Evolutionary conservation across 805 yeast genomes (phyloP), one percentile per base, ranked within the genome.

Genomic region (Lipomyces yamadae): DNA sequence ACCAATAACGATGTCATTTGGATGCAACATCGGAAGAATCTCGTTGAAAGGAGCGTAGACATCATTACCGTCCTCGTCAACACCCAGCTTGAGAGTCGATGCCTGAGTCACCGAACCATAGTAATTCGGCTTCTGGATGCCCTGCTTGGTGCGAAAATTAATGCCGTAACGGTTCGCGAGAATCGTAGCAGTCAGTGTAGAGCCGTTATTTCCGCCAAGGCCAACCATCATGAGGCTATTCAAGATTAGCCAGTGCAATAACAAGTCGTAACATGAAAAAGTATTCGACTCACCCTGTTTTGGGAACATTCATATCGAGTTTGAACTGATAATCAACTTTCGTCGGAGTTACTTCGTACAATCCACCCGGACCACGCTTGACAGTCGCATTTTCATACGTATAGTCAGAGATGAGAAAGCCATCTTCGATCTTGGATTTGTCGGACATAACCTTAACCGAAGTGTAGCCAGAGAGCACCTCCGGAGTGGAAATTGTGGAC

Each of bases 31-130:
- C 69, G 98, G 98, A 64, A 94, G 86, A 68, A 93, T 79, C 61
- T 92, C 87, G 76, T 90, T 92, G 85, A 94, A 93, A 24, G 98
- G 98, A 60, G 93, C 96, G 76, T 90, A 93, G 39, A 91, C 90
- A 75, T 93, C 98, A 73, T 88, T 86, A 64, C 97, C 97, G 24
- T 84, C 78, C 63, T 81, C 82, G 76, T 93, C 97, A 64, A 92
- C 85, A 74, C 98, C 98, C 50, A 93, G 84, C 80, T 92, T 92
- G 70, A 93, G 81, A 56, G 98, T 93, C 24, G 97, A 86, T 24
- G 96, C 82, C 81, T 93, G 98, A 62, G 98, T 94, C 64, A 93
- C 97, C 3, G 97, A 91, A 64, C 98, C 98, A 73, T 85, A 93
- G 79, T 92, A 93, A 80, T 92, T 93, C 72, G 92, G 88, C 64